Evolutionary conservation across 2,329 filamentous ascomycete species (phyloP).

Genomic region (Fusarium sp.): DNA sequence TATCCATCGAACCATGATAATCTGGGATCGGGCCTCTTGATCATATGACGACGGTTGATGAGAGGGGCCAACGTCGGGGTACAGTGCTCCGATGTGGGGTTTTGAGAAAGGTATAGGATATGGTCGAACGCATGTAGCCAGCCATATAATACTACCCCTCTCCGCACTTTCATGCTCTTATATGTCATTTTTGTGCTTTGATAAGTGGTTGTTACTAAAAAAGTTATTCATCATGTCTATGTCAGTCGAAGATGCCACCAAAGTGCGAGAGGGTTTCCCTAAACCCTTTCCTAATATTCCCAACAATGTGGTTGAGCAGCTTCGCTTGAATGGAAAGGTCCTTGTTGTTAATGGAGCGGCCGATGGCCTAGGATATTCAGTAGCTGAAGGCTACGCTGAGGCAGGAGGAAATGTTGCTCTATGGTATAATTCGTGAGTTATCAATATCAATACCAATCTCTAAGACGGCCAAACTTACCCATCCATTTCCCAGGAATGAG

Average conservation of each 20-base stretch:
- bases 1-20: constrained; percentile 1
- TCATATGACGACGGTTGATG: neutral
- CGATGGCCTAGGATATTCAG: constrained; percentile 59
- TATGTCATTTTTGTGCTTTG: neutral
- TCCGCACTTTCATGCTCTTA: neutral
- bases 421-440: constrained; percentile 50
- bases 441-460: neutral
- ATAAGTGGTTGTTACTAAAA: neutral
- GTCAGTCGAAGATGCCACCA: constrained; percentile 41
- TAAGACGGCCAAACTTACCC: neutral
- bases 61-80: constrained; percentile 6
- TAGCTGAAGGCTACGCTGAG: constrained; percentile 61
- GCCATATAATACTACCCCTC: constrained; percentile 20
- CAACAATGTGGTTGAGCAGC: constrained; percentile 59
- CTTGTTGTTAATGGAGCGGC: constrained; percentile 60
- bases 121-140: neutral
- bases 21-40: neutral
- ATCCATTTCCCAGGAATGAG: constrained; percentile 41
- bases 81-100: constrained; percentile 28
- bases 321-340: constrained; percentile 57
- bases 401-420: constrained; percentile 57
- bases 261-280: constrained; percentile 43
- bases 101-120: neutral
- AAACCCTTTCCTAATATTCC: constrained; percentile 43
- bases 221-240: constrained; percentile 44